Evolutionary conservation across 2,329 filamentous ascomycete genomes (phyloP), one percentile per base, ranked within the genome.

Genomic region (Calonectria henricotiae): DNA sequence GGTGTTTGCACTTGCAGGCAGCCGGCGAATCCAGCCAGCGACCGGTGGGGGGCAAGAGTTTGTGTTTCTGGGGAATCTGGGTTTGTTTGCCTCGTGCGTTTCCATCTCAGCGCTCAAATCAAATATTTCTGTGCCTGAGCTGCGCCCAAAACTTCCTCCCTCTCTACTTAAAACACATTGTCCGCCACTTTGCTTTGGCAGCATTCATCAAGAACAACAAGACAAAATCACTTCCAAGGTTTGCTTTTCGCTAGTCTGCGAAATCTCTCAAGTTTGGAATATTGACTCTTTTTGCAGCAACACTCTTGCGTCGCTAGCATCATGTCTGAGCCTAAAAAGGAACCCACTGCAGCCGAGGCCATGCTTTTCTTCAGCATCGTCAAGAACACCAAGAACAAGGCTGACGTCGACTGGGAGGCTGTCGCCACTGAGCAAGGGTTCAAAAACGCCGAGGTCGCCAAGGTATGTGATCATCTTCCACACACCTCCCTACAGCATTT

Each of bases 341-440:
- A 82, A 58, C 85, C 84, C 0, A 85, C 79, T 5, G 72, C 81
- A 1, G 74, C 79, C 4, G 85, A 87, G 70, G 82, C 83, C 9
- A 82, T 82, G 75, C 83, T 86, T 49, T 86, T 86, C 76, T 82
- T 82, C 68, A 81, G 82, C 65, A 83, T 87, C 47, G 79, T 87
- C 68, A 84, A 85, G 74, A 79, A 86, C 67, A 82, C 81, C 49
- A 79, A 79, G 25, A 83, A 81, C 79, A 83, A 82, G 71, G 83
- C 83, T 4, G 83, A 85, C 1, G 81, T 86, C 41, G 84, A 89
- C 74, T 89, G 87, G 87, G 77, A 82, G 0, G 77, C 74, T 5
- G 84, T 89, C 3, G 86, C 87, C 1, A 35, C 62, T 0, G 82
- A 84, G 13, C 76, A 80, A 13, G 80, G 81, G 9, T 85, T 86